Conservation (phyloP, 192 early-diverging fungal species). For the Gamsiella multidivaricata region DNA sequence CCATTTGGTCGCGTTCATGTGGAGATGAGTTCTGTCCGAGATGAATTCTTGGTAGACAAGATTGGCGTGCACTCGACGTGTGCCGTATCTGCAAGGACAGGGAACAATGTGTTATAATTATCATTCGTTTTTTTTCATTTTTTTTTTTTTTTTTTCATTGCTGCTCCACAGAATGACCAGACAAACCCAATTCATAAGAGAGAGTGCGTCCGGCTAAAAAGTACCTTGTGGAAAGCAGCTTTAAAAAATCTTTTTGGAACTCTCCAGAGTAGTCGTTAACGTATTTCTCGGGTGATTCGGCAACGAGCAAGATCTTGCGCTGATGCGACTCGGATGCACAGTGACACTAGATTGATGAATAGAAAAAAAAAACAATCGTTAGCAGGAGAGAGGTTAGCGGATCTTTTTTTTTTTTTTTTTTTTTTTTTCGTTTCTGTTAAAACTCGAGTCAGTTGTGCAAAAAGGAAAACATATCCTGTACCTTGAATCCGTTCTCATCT, state of each 20-base stretch:
- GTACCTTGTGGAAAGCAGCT: conserved; percentile 80
- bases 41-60: conserved; percentile 98
- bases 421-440: not conserved
- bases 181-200: too few species aligned
- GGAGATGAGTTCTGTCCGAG: conserved; percentile 88
- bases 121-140: too few species aligned
- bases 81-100: conserved; percentile 68
- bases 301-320: conserved; percentile 90
- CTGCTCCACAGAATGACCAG: too few species aligned
- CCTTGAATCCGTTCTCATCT: conserved; percentile 97
- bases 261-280: conserved; percentile 80
- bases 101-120: too few species aligned
- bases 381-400: not conserved
- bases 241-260: conserved; percentile 87
- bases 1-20: conserved; percentile 98
- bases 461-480: conserved; percentile 13
- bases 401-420: not conserved
- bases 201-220: not conserved
- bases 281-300: conserved; percentile 81
- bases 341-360: conserved; percentile 72
- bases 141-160: too few species aligned
- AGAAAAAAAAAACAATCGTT: too few species aligned
- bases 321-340: conserved; percentile 90
- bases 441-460: too few species aligned
- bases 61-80: conserved; percentile 89